These are phyloP conservation scores for Phialophora expanda DNA, from an alignment of 2,329 filamentous ascomycete species.

Conservation along the genomic window DNA sequence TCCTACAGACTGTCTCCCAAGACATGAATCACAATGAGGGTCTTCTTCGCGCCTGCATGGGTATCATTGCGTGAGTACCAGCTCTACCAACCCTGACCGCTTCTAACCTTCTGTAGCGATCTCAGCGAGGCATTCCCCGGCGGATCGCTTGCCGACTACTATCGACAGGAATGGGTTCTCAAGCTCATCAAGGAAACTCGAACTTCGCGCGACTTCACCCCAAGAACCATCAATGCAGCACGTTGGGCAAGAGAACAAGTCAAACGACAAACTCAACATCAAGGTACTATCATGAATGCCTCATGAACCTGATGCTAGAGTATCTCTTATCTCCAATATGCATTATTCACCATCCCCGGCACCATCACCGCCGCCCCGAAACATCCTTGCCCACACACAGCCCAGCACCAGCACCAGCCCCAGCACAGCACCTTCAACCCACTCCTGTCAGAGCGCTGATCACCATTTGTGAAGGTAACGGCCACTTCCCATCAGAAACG, in stretches of 20 bases:
- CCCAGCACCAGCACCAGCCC: conserved; percentile 32
- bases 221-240: conserved; percentile 89
- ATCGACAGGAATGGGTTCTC: conserved; percentile 90
- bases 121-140: conserved; percentile 91
- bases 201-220: conserved; percentile 81
- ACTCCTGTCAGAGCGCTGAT: conserved; percentile 37
- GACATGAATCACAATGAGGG: conserved; percentile 90
- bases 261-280: conserved; percentile 71
- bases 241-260: conserved; percentile 98
- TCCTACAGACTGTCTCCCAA: conserved; percentile 78
- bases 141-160: conserved; percentile 81
- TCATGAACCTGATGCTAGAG: conserved; percentile 37
- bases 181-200: conserved; percentile 90
- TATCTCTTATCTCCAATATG: conserved; percentile 28
- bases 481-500: conserved; percentile 35
- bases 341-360: conserved; percentile 30
- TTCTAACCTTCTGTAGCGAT: conserved; percentile 67
- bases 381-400: conserved; percentile 23
- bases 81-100: neutral
- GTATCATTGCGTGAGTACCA: conserved; percentile 85
- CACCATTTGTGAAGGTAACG: conserved; percentile 34
- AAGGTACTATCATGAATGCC: conserved; percentile 41
- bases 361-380: conserved; percentile 29
- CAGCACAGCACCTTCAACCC: conserved; percentile 29
- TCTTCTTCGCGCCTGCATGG: conserved; percentile 92